phyloP scores from a whole-genome alignment of 371 early-diverging fungal species.

The Zychaea mexicana region DNA sequence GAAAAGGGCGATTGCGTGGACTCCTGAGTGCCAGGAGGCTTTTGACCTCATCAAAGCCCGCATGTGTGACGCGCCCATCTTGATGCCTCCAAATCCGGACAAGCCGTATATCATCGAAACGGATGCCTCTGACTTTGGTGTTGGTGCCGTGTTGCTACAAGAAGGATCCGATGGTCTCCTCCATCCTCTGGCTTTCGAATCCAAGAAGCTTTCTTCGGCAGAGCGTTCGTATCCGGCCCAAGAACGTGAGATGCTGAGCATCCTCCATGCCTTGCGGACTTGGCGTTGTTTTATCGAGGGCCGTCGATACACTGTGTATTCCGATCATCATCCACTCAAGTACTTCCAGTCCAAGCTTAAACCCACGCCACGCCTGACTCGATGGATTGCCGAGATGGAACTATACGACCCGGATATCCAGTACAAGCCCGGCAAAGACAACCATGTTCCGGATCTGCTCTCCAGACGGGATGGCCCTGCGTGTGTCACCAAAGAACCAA shows the following conservation, averaged over 20 bases:
- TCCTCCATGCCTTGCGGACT: slow-evolving; percentile 26
- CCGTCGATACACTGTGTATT: slow-evolving; percentile 15
- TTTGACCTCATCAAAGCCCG: slow-evolving; percentile 12
- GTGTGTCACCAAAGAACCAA: not conserved
- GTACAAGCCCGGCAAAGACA: slow-evolving; percentile 31
- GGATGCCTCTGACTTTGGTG: slow-evolving; percentile 31
- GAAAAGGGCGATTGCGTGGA: slow-evolving; percentile 15
- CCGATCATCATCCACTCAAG: slow-evolving; percentile 31
- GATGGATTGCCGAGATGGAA: slow-evolving; percentile 24
- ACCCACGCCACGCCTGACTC: slow-evolving; percentile 5
- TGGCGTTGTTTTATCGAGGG: slow-evolving; percentile 40
- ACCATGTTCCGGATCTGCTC: slow-evolving; percentile 26
- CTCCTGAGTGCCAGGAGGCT: not conserved
- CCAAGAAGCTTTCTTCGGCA: slow-evolving; percentile 14
- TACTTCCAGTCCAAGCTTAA: slow-evolving; percentile 18
- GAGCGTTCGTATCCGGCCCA: slow-evolving; percentile 28
- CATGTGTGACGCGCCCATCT: slow-evolving; percentile 10
- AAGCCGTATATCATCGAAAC: slow-evolving; percentile 28
- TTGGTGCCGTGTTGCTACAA: slow-evolving; percentile 36
- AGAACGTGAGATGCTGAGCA: slow-evolving; percentile 42
- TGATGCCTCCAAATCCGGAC: slow-evolving; percentile 21
- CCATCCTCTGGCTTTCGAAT: slow-evolving; percentile 23
- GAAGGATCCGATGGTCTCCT: slow-evolving; percentile 35
- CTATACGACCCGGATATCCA: slow-evolving; percentile 21
- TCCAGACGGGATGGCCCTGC: slow-evolving; percentile 14